Evolutionary conservation across 257 asterid genomes (phyloP), one percentile per base, ranked within the genome.

Genomic region (Schizonepeta tenuifolia): DNA sequence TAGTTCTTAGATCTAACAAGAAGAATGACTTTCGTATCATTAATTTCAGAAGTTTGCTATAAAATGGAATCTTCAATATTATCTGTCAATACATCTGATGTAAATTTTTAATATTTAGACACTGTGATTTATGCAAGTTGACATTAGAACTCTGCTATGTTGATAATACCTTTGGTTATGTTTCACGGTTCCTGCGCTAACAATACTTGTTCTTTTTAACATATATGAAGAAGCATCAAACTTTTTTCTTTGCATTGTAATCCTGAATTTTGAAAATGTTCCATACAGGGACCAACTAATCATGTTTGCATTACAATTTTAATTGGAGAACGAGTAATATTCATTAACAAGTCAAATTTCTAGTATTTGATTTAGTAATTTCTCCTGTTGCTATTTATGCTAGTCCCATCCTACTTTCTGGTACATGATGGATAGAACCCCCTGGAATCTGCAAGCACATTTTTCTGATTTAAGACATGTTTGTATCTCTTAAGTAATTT

Each of bases 371-470:
- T 53, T 60, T 20, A n/a, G 35, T 31, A 56, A 75, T 36, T 63
- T 70, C 22, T 18, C 61, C 33, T 58, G 26, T 28, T 50, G 54
- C 51, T 69, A 41, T 33, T 14, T 22, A 33, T 40, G 65, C 9
- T 28, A 31, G 38, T 36, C 24, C 73, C 41, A 54, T 53, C 69
- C 38, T n/a, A 73, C 31, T 49, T 51, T 65, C 24, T 74, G 63
- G 47, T 74, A 26, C 44, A 38, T 46, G 71, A 63, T 41, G 35
- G 24, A 36, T 41, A 65, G 43, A 46, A 58, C 68, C 73, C 56
- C 17, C 40, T 7, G 40, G 63, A 43, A 70, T 70, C 41, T 36
- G 38, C 35, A 21, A 40, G 31, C 49, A 53, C n/a, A 58, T 40
- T 31, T 43, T 35, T 21, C 47, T 6, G 53, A 12, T 24, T 44